phyloP scores from a whole-genome alignment of 441 rosid species.

The Syzygium syzygioides region DNA sequence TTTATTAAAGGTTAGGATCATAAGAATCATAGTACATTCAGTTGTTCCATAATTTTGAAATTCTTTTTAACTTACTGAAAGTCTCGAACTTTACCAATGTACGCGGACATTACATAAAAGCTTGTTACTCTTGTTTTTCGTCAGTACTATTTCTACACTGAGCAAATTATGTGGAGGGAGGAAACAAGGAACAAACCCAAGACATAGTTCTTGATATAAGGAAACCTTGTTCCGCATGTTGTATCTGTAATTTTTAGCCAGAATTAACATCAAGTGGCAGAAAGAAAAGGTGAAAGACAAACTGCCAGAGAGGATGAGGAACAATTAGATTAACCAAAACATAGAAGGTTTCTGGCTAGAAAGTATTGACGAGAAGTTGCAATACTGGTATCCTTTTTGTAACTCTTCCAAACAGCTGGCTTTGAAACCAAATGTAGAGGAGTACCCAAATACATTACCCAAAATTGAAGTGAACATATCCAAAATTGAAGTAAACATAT shows the following conservation, averaged over 20 bases:
- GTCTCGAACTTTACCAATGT: background rate
- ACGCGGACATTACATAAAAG: background rate
- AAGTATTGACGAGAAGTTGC: background rate
- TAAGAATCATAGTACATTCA: background rate
- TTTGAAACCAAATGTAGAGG: background rate
- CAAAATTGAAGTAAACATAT: background rate
- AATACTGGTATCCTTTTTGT: background rate
- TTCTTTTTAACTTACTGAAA: background rate
- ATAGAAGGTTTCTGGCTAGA: background rate
- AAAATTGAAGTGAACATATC: background rate
- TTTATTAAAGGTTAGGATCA: background rate
- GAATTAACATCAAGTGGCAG: background rate
- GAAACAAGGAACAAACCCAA: background rate
- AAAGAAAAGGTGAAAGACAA: background rate
- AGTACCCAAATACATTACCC: background rate
- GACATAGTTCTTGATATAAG: background rate
- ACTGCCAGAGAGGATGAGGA: background rate
- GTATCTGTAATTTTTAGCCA: background rate
- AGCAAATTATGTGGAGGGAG: background rate
- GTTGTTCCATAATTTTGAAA: background rate
- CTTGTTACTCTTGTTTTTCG: background rate
- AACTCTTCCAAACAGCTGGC: background rate
- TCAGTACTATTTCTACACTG: background rate
- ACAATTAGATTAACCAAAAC: background rate
- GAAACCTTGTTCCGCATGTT: background rate